Evolutionary conservation across 495 filamentous ascomycete species (phyloP).

Genomic region (Xylaria acuta): DNA sequence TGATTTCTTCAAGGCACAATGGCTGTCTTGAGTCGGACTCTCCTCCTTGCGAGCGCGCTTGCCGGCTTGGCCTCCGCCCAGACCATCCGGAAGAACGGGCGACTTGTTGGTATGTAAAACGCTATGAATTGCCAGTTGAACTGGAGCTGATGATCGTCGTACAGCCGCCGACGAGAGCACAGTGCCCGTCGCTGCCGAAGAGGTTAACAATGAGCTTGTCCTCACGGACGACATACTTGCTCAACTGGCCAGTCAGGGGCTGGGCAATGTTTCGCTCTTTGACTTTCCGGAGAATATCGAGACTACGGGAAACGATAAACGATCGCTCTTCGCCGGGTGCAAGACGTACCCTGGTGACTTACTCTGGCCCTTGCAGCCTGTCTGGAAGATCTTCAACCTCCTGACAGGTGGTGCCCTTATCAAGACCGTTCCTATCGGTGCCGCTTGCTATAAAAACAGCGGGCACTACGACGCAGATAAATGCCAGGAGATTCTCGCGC

Average conservation of each 20-base stretch:
- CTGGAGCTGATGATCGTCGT: background rate
- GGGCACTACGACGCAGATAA: conserved; percentile 50
- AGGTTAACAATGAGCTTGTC: conserved; percentile 35
- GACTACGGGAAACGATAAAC: conserved; percentile 25
- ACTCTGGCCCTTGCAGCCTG: conserved; percentile 48
- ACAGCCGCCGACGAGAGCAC: conserved; percentile 16
- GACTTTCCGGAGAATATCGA: conserved; percentile 33
- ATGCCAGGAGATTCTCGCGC: conserved; percentile 45
- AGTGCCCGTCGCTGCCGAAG: conserved; percentile 11
- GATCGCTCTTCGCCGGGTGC: conserved; percentile 42
- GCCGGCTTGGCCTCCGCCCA: conserved; percentile 11
- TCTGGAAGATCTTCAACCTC: conserved; percentile 54
- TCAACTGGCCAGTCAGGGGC: conserved; percentile 39
- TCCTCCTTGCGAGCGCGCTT: conserved; percentile 19
- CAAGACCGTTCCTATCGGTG: conserved; percentile 56
- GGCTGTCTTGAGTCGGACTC: conserved; percentile 11
- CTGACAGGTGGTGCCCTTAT: conserved; percentile 52
- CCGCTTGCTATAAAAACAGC: conserved; percentile 56
- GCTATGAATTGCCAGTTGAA: background rate
- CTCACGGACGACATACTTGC: conserved; percentile 50
- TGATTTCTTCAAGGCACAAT: background rate
- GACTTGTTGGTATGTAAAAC: conserved; percentile 7
- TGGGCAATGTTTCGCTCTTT: conserved; percentile 39
- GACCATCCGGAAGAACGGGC: conserved; percentile 12
- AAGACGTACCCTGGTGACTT: conserved; percentile 58